These are phyloP conservation scores for Cystofilobasidium ferigula DNA, from an alignment of 768 basidiomycete genomes.

Conservation along the genomic window DNA sequence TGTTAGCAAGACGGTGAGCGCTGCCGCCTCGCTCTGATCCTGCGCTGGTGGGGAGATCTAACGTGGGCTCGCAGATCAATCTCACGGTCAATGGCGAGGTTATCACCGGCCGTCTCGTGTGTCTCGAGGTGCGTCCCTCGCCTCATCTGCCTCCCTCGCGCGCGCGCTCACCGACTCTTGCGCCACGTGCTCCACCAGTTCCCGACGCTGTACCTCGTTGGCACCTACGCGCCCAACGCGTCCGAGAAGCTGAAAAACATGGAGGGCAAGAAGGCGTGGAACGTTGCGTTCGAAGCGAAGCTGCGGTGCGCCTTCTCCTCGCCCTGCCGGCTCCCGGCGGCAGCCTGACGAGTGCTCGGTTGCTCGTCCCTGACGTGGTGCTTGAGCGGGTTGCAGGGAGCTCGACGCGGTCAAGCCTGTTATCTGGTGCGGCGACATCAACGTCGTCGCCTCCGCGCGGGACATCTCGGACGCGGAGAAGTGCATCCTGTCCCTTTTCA, in stretches of 20 bases:
- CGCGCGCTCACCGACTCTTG: no score
- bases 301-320: background rate
- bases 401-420: constrained; percentile 21
- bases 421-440: constrained; percentile 23
- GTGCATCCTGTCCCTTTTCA: no score
- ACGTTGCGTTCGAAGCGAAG: constrained; percentile 24
- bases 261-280: constrained; percentile 23
- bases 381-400: constrained; percentile 5
- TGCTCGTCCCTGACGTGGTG: no score
- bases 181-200: no score
- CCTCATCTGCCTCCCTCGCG: no score
- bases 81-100: constrained; percentile 2
- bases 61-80: constrained; percentile 9
- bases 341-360: no score
- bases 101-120: constrained; percentile 21
- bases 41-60: background rate
- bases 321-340: background rate
- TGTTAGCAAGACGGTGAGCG: background rate
- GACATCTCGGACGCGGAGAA: constrained; percentile 16
- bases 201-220: constrained; percentile 19
- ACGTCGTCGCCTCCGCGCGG: constrained; percentile 10
- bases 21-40: background rate
- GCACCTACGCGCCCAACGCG: constrained; percentile 25
- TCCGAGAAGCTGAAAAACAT: constrained; percentile 19
- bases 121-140: constrained; percentile 7